Base-by-base conservation (phyloP, 345 rosid species). In the Eucalyptus paniculata region DNA sequence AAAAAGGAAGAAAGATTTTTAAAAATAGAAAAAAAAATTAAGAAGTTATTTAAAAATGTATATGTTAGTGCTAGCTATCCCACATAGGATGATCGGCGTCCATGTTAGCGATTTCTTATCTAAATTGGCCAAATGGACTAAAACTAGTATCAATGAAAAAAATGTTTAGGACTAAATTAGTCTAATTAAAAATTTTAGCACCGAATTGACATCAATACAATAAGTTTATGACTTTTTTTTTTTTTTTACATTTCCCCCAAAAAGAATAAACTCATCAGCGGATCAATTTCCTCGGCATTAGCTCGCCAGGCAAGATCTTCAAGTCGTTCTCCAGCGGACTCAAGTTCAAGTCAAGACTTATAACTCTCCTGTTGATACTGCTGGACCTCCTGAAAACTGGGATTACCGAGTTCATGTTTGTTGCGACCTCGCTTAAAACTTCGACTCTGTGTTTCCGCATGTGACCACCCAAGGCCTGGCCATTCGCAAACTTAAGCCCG, bases 391-490 rank as follows among this genome's bases (percentile, higher is more conserved):
- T 88, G 56, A 88, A n/a, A 49, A 67, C 40, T 12, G 90, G 91
- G 50, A 88, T 23, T 56, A 21, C 50, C 40, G 87, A 21, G 28
- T 16, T 44, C 40, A 37, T 24, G 50, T 24, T 56, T 53, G 51
- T 17, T 49, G 45, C 28, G 24, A 6, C 62, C 54, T 51, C 56
- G 17, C 81, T 62, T 49, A 50, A 34, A 37, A 47, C 26, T 67
- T 86, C 81, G 17, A 88, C 87, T 54, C 90, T 69, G 62, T 90
- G 91, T n/a, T 89, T 87, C 44, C 89, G 89, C 91, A 86, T 88
- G 88, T 88, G 90, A 11, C 91, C 91, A 4, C 91, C 91, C 16
- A 88, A 90, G 9, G 91, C 91, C 62, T 90, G 90, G 45, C 90
- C 90, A 77, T 80, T 88, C 17, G 90, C 23, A 65, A 90, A 90